Evolutionary conservation across 1,139 yeast genomes (phyloP), one percentile per base, ranked within the genome.

Genomic region (Diutina ranongensis): DNA sequence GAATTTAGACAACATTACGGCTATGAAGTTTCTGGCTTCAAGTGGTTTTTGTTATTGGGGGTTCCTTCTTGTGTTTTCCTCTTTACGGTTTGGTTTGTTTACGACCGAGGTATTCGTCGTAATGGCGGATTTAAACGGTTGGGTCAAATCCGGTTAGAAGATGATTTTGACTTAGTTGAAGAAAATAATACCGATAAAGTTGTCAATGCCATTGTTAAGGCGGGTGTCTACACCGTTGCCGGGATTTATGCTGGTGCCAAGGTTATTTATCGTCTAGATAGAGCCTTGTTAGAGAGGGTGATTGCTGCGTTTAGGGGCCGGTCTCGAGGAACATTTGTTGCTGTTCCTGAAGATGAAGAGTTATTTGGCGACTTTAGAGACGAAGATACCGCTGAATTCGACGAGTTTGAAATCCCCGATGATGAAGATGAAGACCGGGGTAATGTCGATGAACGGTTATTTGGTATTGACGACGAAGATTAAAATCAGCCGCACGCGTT

Each of bases 61-160:
- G 56, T 19, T 18, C 44, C 35, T 8, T 16, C n/a, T 19, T 9
- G 20, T 9, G 95, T 7, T 56, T 83, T 21, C 54, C 65, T 1
- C 72, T 79, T 67, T 42, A 74, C 82, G 3, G 70, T 78, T 1
- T 81, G 82, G 77, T 78, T 86, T 62, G 80, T 87, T 19, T 88
- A 84, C 62, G 92, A 85, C 50, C 76, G 80, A 54, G 95, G 95
- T 19, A 78, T 83, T 48, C 75, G 83, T 50, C 74, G 94, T 61
- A 79, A 83, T 59, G 88, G 92, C 46, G 88, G 95, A 7, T 80
- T 85, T 60, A 71, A 80, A 49, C 71, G 87, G 54, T 79, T 85
- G 56, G 95, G 97, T 7, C 44, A 41, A 20, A 89, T 89, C 48
- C 71, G 96, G 55, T 72, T 89, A 45, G 94, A 84, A 41, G 88